These are phyloP conservation scores for Naematelia aurantialba DNA, from an alignment of 768 basidiomycete species.

Conservation along the genomic window DNA sequence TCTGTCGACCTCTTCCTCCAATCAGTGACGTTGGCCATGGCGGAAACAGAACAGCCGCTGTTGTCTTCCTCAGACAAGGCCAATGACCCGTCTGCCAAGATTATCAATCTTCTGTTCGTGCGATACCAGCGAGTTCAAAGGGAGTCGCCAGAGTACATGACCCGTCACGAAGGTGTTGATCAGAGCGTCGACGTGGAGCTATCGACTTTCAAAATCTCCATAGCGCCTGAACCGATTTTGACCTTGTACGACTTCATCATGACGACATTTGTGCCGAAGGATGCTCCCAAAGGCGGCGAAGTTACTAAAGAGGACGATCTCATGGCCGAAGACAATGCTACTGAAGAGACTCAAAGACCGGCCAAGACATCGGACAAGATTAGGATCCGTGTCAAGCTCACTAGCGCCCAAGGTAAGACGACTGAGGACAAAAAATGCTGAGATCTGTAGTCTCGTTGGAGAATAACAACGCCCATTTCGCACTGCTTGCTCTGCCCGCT, in stretches of 20 bases:
- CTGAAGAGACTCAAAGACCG: neutral
- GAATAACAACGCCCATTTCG: slow-evolving; percentile 66
- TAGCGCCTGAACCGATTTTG: slow-evolving; percentile 84
- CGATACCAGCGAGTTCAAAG: slow-evolving; percentile 75
- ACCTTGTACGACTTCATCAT: slow-evolving; percentile 94
- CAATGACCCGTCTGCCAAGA: slow-evolving; percentile 22
- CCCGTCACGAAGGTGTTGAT: slow-evolving; percentile 75
- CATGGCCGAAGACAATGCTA: slow-evolving; percentile 8
- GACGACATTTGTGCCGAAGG: slow-evolving; percentile 79
- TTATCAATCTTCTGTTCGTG: slow-evolving; percentile 67
- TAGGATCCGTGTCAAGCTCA: slow-evolving; percentile 74
- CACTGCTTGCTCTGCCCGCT: slow-evolving; percentile 83
- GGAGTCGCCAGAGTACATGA: slow-evolving; percentile 77
- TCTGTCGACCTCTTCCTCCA: slow-evolving; percentile 75
- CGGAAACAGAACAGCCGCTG: slow-evolving; percentile 57
- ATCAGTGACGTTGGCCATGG: slow-evolving; percentile 70
- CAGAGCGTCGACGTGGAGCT: slow-evolving; percentile 81
- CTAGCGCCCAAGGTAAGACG: slow-evolving; percentile 67
- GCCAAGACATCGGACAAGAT: slow-evolving; percentile 59
- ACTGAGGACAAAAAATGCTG: slow-evolving; percentile 9
- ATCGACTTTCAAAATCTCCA: slow-evolving; percentile 83
- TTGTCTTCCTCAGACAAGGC: slow-evolving; percentile 33
- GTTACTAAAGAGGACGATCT: slow-evolving; percentile 8
- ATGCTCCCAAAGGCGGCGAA: slow-evolving; percentile 9
- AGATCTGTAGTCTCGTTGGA: slow-evolving; percentile 64